Conservation (phyloP, 805 yeast species). For the Zygoascus bituminiphila region DNA sequence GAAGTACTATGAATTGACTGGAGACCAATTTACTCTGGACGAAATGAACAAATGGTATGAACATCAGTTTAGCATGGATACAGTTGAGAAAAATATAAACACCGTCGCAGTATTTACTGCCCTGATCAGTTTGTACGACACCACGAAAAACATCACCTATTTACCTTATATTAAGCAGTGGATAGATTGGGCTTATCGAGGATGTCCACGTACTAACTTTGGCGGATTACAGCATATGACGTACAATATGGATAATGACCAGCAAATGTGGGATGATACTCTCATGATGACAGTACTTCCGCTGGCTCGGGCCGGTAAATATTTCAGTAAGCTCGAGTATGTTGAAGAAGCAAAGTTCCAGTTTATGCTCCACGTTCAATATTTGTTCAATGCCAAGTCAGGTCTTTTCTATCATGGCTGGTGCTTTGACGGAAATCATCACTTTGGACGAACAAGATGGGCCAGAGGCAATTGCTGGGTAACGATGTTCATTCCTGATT, state of each 20-base stretch:
- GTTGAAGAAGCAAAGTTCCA: conserved; percentile 32
- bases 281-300: conserved; percentile 35
- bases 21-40: conserved; percentile 20
- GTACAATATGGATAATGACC: conserved; percentile 25
- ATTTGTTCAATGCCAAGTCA: conserved; percentile 27
- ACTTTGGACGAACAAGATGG: conserved; percentile 27
- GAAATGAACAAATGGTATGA: conserved; percentile 28
- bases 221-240: conserved; percentile 34
- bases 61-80: conserved; percentile 28
- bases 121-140: conserved; percentile 28
- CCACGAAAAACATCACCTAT: conserved; percentile 20
- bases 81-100: conserved; percentile 30
- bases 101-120: conserved; percentile 33
- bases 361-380: conserved; percentile 29
- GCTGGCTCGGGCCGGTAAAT: conserved; percentile 29
- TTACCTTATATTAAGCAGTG: conserved; percentile 27
- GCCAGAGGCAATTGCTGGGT: conserved; percentile 34
- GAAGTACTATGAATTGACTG: conserved; percentile 30
- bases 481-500: conserved; percentile 33
- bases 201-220: conserved; percentile 27
- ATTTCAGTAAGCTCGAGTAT: conserved; percentile 25
- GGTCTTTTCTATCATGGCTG: conserved; percentile 34
- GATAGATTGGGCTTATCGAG: conserved; percentile 32
- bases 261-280: conserved; percentile 25
- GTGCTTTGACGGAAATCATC: conserved; percentile 9